A percentile compares a stretch with the other conserved stretches of the same genome.
Evolutionary conservation across 2,329 filamentous ascomycete genomes (phyloP).

Genomic region (Grosmannia huntii): DNA sequence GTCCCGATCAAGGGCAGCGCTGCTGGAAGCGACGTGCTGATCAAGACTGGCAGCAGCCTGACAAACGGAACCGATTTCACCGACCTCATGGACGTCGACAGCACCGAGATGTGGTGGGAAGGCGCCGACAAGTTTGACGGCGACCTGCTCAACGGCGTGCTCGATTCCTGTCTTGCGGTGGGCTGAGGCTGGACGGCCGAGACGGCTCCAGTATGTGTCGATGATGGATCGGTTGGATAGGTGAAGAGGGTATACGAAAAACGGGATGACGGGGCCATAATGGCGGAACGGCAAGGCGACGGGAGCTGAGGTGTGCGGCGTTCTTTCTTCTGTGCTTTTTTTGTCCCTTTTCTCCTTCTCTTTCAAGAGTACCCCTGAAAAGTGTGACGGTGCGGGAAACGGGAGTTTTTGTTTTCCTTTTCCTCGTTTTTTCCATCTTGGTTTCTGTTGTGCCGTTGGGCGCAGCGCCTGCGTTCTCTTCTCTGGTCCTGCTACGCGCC

Average conservation of each 20-base stretch:
- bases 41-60: not conserved
- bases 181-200: conserved; percentile 15
- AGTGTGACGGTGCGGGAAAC: not conserved
- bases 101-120: conserved; percentile 47
- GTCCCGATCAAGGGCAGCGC: not conserved
- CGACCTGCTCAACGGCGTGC: conserved; percentile 38
- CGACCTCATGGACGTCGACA: conserved; percentile 49
- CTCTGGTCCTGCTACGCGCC: not conserved
- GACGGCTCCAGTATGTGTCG: not conserved
- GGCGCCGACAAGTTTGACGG: conserved; percentile 41
- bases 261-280: not conserved
- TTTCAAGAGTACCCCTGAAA: not conserved
- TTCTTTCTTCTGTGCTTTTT: not conserved
- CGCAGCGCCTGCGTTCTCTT: not conserved
- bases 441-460: not conserved
- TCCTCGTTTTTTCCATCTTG: not conserved
- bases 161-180: conserved; percentile 43
- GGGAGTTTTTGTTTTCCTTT: not conserved
- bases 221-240: not conserved
- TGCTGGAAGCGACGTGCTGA: not conserved
- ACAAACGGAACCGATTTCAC: conserved; percentile 25
- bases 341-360: not conserved
- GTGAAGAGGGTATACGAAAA: not conserved
- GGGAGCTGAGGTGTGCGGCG: not conserved
- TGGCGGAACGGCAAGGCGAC: not conserved